phyloP scores from a whole-genome alignment of 495 filamentous ascomycete species.

The Penicillium manginii region DNA sequence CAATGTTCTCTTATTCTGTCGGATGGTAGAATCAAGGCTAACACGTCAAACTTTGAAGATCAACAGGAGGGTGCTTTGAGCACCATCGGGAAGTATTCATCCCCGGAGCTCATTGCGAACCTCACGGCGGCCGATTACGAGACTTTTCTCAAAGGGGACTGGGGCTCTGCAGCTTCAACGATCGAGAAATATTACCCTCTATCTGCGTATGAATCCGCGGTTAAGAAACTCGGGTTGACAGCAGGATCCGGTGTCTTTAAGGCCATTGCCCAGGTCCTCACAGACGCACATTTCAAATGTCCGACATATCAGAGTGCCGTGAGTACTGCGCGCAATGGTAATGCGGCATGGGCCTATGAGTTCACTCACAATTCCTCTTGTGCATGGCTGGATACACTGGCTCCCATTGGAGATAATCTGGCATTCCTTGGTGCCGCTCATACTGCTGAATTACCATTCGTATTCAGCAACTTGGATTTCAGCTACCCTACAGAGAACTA shows the following conservation, averaged over 20 bases:
- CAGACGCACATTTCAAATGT: conserved; percentile 36
- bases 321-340: conserved; percentile 13
- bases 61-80: conserved; percentile 5
- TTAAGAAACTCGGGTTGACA: conserved; percentile 6
- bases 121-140: conserved; percentile 9
- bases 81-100: conserved; percentile 7
- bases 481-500: conserved; percentile 16
- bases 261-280: conserved; percentile 28
- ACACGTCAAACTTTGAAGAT: conserved; percentile 8
- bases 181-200: conserved; percentile 38
- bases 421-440: conserved; percentile 33
- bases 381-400: conserved; percentile 24
- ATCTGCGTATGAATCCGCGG: conserved; percentile 20
- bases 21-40: neutral
- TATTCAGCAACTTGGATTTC: conserved; percentile 39
- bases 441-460: conserved; percentile 44
- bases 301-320: conserved; percentile 31
- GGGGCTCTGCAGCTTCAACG: conserved; percentile 5
- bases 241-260: conserved; percentile 9
- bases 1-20: neutral
- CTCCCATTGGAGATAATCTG: conserved; percentile 10
- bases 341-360: conserved; percentile 32
- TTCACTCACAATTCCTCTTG: conserved; percentile 39
- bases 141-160: conserved; percentile 5
- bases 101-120: conserved; percentile 3